phyloP scores from a whole-genome alignment of 768 basidiomycete species.

The Tricholoma matsutake region DNA sequence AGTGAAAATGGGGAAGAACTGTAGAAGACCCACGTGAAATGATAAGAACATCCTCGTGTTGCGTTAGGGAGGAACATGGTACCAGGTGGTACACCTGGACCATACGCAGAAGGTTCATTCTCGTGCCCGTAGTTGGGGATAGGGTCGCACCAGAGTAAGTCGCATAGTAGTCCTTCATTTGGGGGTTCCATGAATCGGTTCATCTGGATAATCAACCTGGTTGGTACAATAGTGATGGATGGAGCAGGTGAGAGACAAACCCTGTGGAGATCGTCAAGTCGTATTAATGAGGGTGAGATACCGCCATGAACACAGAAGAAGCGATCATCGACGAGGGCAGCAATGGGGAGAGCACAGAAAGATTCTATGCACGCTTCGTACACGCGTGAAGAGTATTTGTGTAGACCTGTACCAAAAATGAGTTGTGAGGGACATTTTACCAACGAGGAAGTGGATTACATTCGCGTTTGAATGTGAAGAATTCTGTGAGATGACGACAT shows the following conservation, averaged over 20 bases:
- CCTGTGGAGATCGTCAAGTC: slow-evolving; percentile 67
- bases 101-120: slow-evolving; percentile 47
- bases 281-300: slow-evolving; percentile 80
- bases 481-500: slow-evolving; percentile 94
- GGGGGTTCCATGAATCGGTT: slow-evolving; percentile 94
- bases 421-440: neutral
- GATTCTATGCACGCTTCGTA: slow-evolving; percentile 93
- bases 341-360: slow-evolving; percentile 86
- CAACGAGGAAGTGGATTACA: slow-evolving; percentile 45
- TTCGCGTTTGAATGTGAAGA: slow-evolving; percentile 98
- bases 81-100: slow-evolving; percentile 52
- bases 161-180: slow-evolving; percentile 87
- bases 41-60: slow-evolving; percentile 88
- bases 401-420: slow-evolving; percentile 53
- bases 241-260: slow-evolving; percentile 40
- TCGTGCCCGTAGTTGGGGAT: slow-evolving; percentile 87
- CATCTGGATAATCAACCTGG: slow-evolving; percentile 46
- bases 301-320: slow-evolving; percentile 99
- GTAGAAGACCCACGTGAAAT: slow-evolving; percentile 70
- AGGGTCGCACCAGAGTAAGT: slow-evolving; percentile 96
- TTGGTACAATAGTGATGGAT: slow-evolving; percentile 4
- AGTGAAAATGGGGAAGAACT: neutral
- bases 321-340: slow-evolving; percentile 89
- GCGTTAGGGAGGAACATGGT: slow-evolving; percentile 75
- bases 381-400: slow-evolving; percentile 82